Base-by-base conservation (phyloP, 1,284 basidiomycete genomes). In the Serendipita sp. region DNA sequence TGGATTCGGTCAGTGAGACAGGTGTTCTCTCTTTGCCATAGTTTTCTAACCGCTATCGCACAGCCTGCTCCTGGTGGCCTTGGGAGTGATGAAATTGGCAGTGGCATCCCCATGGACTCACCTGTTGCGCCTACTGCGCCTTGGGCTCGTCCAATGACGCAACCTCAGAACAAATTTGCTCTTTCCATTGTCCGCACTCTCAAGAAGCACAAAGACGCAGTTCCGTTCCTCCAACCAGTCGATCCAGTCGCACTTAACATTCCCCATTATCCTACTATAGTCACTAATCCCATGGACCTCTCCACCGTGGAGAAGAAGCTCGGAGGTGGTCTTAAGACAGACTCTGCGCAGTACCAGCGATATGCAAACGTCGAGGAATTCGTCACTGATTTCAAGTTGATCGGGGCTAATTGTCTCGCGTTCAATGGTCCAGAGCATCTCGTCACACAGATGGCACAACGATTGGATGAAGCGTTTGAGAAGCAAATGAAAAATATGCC, bases 351-450 rank as follows among this genome's bases (percentile, higher is more conserved):
- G 26, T 58, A 58, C 34, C 22, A 22, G 10, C 53, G 53, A 30
- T 95, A 94, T 70, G 67, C 72, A 60, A 82, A 71, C 64, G 83
- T 84, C 1, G 85, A 91, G 60, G 87, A 93, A 68, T 91, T 96
- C 69, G 78, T 87, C 41, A 73, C 76, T 26, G 94, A 97, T 72
- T 82, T 97, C 53, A 84, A 88, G 61, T 79, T 88, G 63, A 88
- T 98, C 64, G 94, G 95, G 74, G 79, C 80, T 69, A 99, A 99
- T 72, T 92, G 91, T 67, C 74, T 84, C 62, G 85, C 83, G 4
- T 99, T 98, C 79, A 99, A 99, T 71, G 96, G 96, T 0, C 82
- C 84, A 1, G 91, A 93, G 63, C 93, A 96, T 71, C 77, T 81
- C 29, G 82, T 99, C 61, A 83, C 85, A 1, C 72, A 77, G 35